Evolutionary conservation across 352 stramenopile genomes (phyloP).

Genomic region (Phytophthora macrochlamydospora): DNA sequence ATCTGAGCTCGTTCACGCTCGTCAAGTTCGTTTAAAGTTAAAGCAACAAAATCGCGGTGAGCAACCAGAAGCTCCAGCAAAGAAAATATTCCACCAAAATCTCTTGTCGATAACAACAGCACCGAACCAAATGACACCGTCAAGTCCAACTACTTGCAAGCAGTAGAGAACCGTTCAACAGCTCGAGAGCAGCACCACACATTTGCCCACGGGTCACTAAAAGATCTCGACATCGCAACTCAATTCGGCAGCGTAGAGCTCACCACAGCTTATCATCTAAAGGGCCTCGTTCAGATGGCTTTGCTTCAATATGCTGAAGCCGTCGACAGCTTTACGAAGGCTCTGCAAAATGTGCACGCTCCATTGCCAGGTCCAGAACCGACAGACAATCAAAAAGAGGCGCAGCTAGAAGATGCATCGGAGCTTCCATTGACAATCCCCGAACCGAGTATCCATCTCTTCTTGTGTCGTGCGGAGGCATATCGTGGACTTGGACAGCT

Average conservation of each 20-base stretch:
- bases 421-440: slow-evolving; percentile 16
- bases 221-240: slow-evolving; percentile 43
- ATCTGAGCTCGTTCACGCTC: slow-evolving; percentile 18
- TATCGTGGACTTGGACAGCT: slow-evolving; percentile 54
- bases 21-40: slow-evolving; percentile 10
- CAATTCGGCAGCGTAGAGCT: slow-evolving; percentile 26
- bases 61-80: slow-evolving; percentile 11
- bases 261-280: slow-evolving; percentile 40
- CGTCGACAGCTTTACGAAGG: slow-evolving; percentile 49
- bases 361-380: slow-evolving; percentile 3
- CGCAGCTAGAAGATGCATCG: slow-evolving; percentile 5
- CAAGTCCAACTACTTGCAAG: slow-evolving; percentile 9
- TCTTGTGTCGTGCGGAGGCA: slow-evolving; percentile 52
- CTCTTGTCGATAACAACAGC: slow-evolving; percentile 4
- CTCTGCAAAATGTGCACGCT: slow-evolving; percentile 26
- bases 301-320: slow-evolving; percentile 36
- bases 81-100: neutral
- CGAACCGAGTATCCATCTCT: slow-evolving; percentile 35
- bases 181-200: slow-evolving; percentile 16
- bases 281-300: slow-evolving; percentile 46
- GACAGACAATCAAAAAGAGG: slow-evolving; percentile 21
- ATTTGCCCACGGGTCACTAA: slow-evolving; percentile 24
- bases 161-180: slow-evolving; percentile 13
- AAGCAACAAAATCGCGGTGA: slow-evolving; percentile 9
- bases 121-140: slow-evolving; percentile 4